A percentile compares a stretch with the other conserved stretches of the same genome.
phyloP scores from a whole-genome alignment of 495 filamentous ascomycete species.

The Xylaria flabelliformis region DNA sequence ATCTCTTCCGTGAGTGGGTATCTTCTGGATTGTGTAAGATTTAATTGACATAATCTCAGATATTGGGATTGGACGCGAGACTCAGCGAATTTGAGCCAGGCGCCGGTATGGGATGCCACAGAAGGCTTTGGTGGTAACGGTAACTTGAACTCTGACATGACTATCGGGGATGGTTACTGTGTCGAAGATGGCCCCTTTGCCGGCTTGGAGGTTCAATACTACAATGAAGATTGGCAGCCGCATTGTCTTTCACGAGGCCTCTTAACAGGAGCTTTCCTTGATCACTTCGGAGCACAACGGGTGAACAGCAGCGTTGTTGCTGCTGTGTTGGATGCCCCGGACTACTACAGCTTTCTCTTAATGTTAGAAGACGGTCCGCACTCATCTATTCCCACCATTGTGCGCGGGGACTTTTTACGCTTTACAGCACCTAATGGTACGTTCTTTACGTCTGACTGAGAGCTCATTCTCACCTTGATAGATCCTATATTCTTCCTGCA shows the following conservation, averaged over 20 bases:
- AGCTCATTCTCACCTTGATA: slow-evolving; percentile 1
- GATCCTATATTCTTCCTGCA: slow-evolving; percentile 61
- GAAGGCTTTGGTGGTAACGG: slow-evolving; percentile 13
- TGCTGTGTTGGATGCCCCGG: neutral
- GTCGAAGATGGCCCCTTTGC: slow-evolving; percentile 25
- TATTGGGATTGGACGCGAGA: slow-evolving; percentile 12
- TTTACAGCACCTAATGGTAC: slow-evolving; percentile 26
- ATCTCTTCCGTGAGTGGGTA: slow-evolving; percentile 6
- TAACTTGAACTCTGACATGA: neutral
- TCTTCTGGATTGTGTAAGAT: neutral
- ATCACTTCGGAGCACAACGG: slow-evolving; percentile 24
- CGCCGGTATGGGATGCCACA: slow-evolving; percentile 7
- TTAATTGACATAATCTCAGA: neutral
- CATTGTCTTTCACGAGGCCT: slow-evolving; percentile 22
- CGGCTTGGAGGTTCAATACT: slow-evolving; percentile 26
- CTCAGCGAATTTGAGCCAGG: neutral
- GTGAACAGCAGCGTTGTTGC: neutral
- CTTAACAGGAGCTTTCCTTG: neutral
- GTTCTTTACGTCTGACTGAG: slow-evolving; percentile 17
- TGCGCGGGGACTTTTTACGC: slow-evolving; percentile 20
- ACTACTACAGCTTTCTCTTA: neutral
- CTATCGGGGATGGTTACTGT: slow-evolving; percentile 12
- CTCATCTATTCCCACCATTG: slow-evolving; percentile 17
- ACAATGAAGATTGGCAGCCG: slow-evolving; percentile 19
- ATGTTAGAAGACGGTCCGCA: slow-evolving; percentile 22